phyloP scores from a whole-genome alignment of 2,329 filamentous ascomycete genomes.

The Alternaria sp. region DNA sequence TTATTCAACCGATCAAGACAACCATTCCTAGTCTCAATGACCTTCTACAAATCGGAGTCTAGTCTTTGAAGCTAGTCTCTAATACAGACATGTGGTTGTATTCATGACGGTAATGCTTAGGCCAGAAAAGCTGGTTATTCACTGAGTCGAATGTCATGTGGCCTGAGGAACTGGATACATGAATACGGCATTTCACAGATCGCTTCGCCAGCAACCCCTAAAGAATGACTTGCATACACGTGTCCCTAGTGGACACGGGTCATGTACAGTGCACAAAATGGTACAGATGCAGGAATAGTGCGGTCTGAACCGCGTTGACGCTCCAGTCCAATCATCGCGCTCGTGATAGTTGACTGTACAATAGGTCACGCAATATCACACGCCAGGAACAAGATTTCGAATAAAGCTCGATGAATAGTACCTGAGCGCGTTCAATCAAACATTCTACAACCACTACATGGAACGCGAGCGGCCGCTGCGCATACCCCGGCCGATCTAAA shows the following conservation, averaged over 20 bases:
- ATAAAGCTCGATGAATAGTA: no score
- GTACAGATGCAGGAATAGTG: neutral
- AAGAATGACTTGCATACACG: no score
- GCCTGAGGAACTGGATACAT: neutral
- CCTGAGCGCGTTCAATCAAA: no score
- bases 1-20: neutral
- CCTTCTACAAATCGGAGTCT: neutral
- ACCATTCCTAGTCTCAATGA: neutral
- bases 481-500: rapidly evolving
- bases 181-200: neutral
- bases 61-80: neutral
- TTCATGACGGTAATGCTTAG: neutral
- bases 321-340: neutral
- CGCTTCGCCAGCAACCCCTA: neutral
- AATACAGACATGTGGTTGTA: neutral
- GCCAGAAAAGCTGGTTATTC: neutral
- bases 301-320: neutral
- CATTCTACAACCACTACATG: neutral
- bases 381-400: neutral
- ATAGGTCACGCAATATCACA: neutral
- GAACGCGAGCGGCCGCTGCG: neutral
- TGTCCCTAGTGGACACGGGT: no score
- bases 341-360: neutral
- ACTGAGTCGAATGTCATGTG: neutral
- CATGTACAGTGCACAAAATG: no score